Conservation (phyloP, 2,329 filamentous ascomycete genomes). For the Fusarium napiforme region DNA sequence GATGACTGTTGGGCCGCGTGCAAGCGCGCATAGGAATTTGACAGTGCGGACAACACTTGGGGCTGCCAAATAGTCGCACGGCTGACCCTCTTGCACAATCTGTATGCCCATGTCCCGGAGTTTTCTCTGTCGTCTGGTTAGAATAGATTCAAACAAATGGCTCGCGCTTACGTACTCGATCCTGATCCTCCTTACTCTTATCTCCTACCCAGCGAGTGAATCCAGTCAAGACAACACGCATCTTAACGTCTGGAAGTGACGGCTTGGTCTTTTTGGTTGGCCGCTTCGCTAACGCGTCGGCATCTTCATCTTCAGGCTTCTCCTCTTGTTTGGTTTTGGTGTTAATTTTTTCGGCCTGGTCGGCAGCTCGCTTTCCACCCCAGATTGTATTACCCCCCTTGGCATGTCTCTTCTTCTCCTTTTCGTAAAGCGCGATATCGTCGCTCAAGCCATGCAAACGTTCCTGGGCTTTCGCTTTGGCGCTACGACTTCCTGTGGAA, state of each 20-base stretch:
- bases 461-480: constrained; percentile 85
- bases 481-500: constrained; percentile 81
- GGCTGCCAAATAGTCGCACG: constrained; percentile 87
- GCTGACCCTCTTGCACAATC: constrained; percentile 78
- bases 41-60: constrained; percentile 88
- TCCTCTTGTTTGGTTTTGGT: constrained; percentile 57
- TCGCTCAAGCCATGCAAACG: constrained; percentile 80
- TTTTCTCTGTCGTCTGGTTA: constrained; percentile 67
- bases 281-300: constrained; percentile 59
- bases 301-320: constrained; percentile 58
- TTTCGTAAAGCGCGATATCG: constrained; percentile 91
- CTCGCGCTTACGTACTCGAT: constrained; percentile 71
- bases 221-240: constrained; percentile 84
- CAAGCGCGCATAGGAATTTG: constrained; percentile 91
- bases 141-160: constrained; percentile 17
- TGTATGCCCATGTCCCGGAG: constrained; percentile 85
- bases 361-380: constrained; percentile 72
- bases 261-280: constrained; percentile 72
- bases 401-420: constrained; percentile 82
- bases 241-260: constrained; percentile 69
- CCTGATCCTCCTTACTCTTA: constrained; percentile 77
- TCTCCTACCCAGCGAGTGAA: constrained; percentile 85
- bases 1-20: constrained; percentile 81
- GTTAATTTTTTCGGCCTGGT: constrained; percentile 65
- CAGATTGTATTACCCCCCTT: constrained; percentile 63